A percentile compares a stretch with the other conserved stretches of the same genome.
These are phyloP conservation scores for Grifola frondosa DNA, from an alignment of 1,284 basidiomycete genomes.

Conservation along the genomic window DNA sequence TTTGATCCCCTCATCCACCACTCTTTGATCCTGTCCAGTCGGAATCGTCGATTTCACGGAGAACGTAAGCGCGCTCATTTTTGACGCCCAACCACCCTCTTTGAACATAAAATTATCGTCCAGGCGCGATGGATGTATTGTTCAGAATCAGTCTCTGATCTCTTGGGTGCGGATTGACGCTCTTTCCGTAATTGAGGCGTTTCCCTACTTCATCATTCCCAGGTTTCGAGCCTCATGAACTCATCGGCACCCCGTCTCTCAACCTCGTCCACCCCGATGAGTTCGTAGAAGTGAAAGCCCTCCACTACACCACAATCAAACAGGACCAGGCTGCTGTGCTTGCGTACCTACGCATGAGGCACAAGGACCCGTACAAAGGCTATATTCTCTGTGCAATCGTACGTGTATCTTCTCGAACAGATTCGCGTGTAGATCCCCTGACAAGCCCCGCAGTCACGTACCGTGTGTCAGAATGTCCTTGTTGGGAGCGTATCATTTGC, in stretches of 20 bases:
- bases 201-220: conserved; percentile 1
- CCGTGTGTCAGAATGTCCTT: conserved; percentile 71
- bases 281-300: conserved; percentile 54
- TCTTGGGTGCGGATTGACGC: conserved; percentile 52
- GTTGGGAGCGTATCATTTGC: conserved; percentile 76
- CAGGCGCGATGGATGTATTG: conserved; percentile 72
- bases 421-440: conserved; percentile 2
- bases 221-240: conserved; percentile 72
- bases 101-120: conserved; percentile 7
- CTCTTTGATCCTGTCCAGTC: conserved; percentile 40
- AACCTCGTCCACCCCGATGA: conserved; percentile 78
- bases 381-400: conserved; percentile 73
- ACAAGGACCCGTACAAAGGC: conserved; percentile 71
- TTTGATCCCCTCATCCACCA: conserved; percentile 3
- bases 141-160: conserved; percentile 67
- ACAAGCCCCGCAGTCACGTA: conserved; percentile 40
- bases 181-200: neutral
- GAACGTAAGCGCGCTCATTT: conserved; percentile 43
- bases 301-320: conserved; percentile 72
- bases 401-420: conserved; percentile 31
- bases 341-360: conserved; percentile 70
- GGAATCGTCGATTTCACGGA: conserved; percentile 75
- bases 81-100: conserved; percentile 16
- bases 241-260: conserved; percentile 62
- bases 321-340: conserved; percentile 75